Evolutionary conservation across 352 stramenopile species (phyloP).

Genomic region (Globisporangium paroecandrum): DNA sequence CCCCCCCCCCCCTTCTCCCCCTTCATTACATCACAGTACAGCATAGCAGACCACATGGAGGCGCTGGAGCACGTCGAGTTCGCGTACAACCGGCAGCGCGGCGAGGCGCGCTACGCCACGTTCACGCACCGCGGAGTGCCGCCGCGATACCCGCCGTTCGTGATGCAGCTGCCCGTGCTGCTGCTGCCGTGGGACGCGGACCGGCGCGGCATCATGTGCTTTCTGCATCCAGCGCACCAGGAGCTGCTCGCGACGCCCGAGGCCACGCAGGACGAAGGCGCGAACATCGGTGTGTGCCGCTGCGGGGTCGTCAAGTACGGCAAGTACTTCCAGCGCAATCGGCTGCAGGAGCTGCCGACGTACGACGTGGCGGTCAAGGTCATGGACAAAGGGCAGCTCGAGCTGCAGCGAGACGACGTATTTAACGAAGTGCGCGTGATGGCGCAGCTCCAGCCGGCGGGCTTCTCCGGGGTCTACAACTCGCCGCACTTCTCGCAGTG

Average conservation of each 20-base stretch:
- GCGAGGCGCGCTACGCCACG: conserved; percentile 46
- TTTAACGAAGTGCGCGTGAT: conserved; percentile 80
- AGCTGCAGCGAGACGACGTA: conserved; percentile 72
- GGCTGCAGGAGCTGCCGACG: conserved; percentile 13
- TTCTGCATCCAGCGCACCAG: conserved; percentile 47
- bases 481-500: conserved; percentile 70
- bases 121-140: conserved; percentile 65
- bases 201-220: conserved; percentile 60
- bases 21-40: no score
- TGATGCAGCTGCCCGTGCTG: conserved; percentile 59
- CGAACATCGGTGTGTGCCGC: conserved; percentile 61
- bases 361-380: conserved; percentile 76
- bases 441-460: conserved; percentile 64
- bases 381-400: conserved; percentile 66
- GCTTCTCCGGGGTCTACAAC: conserved; percentile 51
- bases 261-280: conserved; percentile 41
- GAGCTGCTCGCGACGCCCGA: conserved; percentile 36
- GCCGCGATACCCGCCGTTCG: conserved; percentile 66
- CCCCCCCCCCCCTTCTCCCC: no score
- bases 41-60: conserved; percentile 22
- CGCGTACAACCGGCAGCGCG: conserved; percentile 67
- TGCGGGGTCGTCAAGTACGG: conserved; percentile 71
- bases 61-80: conserved; percentile 66
- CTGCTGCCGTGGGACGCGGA: conserved; percentile 71
- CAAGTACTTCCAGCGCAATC: conserved; percentile 66